Percentiles rank a stretch among this genome's conserved stretches.
phyloP scores from a whole-genome alignment of 805 yeast genomes.

The Cyberlindnera lachancei region DNA sequence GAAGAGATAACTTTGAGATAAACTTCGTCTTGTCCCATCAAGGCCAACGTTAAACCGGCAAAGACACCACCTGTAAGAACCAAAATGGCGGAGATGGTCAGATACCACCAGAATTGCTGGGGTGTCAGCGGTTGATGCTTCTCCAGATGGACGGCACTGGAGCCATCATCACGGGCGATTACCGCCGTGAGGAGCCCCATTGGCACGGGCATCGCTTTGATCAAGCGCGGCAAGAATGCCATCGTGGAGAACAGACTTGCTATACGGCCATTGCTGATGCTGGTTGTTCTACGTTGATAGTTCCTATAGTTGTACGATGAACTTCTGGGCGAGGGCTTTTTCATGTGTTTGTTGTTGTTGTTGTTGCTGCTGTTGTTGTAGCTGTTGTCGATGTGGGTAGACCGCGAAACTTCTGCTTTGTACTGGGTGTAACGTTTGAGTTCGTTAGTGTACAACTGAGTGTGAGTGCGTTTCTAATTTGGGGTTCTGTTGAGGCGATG shows the following conservation, averaged over 20 bases:
- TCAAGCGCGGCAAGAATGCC: constrained; percentile 9
- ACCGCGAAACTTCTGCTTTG: too few species aligned
- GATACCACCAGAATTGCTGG: constrained; percentile 21
- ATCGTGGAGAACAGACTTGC: constrained; percentile 6
- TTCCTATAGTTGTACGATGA: too few species aligned
- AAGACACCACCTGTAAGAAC: constrained; percentile 83
- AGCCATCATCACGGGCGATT: neutral
- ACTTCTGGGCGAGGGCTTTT: constrained; percentile 3
- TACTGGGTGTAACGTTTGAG: too few species aligned
- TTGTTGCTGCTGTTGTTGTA: too few species aligned
- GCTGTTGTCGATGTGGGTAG: too few species aligned
- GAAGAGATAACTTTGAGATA: constrained; percentile 83
- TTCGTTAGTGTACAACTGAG: too few species aligned
- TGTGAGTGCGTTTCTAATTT: too few species aligned
- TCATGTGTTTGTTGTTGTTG: constrained; percentile 3
- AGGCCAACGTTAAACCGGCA: constrained; percentile 89
- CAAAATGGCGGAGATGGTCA: constrained; percentile 43
- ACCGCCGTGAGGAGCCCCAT: constrained; percentile 5
- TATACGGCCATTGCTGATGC: constrained; percentile 5
- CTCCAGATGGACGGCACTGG: neutral
- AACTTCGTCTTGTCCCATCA: constrained; percentile 98
- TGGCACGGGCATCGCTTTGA: constrained; percentile 11
- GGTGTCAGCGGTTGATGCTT: constrained; percentile 8
- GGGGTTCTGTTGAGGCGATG: too few species aligned
- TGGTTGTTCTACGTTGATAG: neutral